Evolutionary conservation across 768 basidiomycete genomes (phyloP).

Genomic region (Suillus subaureus): DNA sequence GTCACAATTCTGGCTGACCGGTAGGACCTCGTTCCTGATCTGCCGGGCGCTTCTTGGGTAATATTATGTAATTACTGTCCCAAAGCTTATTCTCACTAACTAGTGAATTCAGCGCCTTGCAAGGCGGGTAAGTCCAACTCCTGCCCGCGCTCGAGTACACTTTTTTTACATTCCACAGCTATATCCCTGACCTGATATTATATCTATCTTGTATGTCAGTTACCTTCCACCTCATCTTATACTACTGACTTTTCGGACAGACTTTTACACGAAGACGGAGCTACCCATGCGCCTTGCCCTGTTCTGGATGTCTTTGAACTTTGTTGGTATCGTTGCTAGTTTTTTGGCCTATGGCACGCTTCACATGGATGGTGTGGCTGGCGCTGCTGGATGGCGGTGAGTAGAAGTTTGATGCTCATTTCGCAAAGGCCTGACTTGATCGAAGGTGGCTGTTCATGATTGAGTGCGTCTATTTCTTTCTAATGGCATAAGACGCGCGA

Average conservation of each 20-base stretch:
- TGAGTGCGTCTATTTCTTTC: slow-evolving; percentile 47
- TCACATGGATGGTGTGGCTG: slow-evolving; percentile 56
- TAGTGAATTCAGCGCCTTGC: slow-evolving; percentile 35
- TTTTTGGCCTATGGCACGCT: slow-evolving; percentile 65
- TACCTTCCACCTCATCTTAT: neutral
- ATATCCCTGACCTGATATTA: slow-evolving; percentile 60
- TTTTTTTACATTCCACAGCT: slow-evolving; percentile 31
- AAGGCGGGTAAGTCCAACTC: slow-evolving; percentile 42
- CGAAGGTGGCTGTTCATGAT: slow-evolving; percentile 59
- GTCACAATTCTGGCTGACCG: slow-evolving; percentile 59
- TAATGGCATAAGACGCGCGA: slow-evolving; percentile 33
- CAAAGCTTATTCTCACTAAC: slow-evolving; percentile 1
- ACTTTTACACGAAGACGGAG: slow-evolving; percentile 60
- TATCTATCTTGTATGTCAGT: slow-evolving; percentile 56
- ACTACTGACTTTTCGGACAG: neutral
- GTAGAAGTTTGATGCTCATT: slow-evolving; percentile 9
- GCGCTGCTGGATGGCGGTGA: slow-evolving; percentile 53
- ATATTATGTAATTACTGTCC: slow-evolving; percentile 9
- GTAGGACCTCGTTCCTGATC: slow-evolving; percentile 52
- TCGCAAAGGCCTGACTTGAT: neutral
- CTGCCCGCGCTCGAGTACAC: neutral
- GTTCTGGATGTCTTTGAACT: slow-evolving; percentile 55
- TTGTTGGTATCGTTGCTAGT: slow-evolving; percentile 48
- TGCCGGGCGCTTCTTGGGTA: slow-evolving; percentile 52
- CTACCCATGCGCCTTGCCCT: slow-evolving; percentile 57